A percentile compares a stretch with the other conserved stretches of the same genome.
phyloP scores from a whole-genome alignment of 1,284 basidiomycete species.

The Puccinia triticina region DNA sequence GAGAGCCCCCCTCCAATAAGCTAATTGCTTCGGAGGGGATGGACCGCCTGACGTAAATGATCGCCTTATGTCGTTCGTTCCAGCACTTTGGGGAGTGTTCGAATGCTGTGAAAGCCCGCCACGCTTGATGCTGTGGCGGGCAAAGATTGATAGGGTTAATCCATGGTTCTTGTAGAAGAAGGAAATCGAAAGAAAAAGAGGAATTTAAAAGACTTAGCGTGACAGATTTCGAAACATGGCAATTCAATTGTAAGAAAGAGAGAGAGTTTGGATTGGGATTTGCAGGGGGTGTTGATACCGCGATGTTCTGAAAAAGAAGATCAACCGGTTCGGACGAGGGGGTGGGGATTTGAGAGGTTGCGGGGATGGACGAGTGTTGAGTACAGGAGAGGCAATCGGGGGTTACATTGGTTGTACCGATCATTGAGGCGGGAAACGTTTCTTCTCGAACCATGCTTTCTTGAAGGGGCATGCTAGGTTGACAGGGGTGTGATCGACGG shows the following conservation, averaged over 20 bases:
- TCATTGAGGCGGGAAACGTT: background rate
- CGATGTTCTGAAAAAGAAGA: background rate
- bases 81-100: background rate
- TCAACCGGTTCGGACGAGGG: no score
- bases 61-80: background rate
- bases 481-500: background rate
- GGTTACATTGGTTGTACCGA: background rate
- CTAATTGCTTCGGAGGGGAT: background rate
- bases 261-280: background rate
- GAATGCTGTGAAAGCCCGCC: background rate
- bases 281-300: background rate
- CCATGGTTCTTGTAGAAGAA: slow-evolving; percentile 30
- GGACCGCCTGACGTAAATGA: slow-evolving; percentile 3
- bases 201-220: slow-evolving; percentile 4
- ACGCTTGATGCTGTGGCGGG: background rate
- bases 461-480: background rate
- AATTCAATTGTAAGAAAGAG: slow-evolving; percentile 36
- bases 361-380: background rate
- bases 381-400: background rate
- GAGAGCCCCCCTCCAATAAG: background rate
- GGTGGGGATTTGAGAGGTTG: background rate
- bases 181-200: background rate
- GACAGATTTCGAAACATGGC: slow-evolving; percentile 6
- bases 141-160: background rate
- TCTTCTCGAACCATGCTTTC: background rate